A percentile compares a stretch with the other conserved stretches of the same genome.
phyloP scores from a whole-genome alignment of 192 early-diverging fungal species.

The Chytriomyces sp. region DNA sequence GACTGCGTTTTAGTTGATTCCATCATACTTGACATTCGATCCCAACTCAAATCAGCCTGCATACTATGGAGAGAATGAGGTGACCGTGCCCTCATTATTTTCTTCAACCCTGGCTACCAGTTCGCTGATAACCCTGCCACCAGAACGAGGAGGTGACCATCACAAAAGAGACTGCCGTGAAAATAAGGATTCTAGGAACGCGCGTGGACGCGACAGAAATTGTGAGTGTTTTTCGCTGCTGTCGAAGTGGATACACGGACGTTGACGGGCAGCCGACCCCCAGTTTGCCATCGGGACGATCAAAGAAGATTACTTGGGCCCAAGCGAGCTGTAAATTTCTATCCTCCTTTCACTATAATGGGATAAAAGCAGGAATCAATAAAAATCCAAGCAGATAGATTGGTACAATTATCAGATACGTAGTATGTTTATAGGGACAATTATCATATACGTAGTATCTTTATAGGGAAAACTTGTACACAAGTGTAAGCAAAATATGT shows the following conservation, averaged over 20 bases:
- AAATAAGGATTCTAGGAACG: constrained; percentile 88
- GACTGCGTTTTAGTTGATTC: constrained; percentile 79
- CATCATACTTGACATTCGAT: constrained; percentile 88
- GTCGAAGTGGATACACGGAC: constrained; percentile 12
- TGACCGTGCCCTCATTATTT: background rate
- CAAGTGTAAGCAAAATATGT: too few species aligned
- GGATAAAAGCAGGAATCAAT: too few species aligned
- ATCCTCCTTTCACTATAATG: too few species aligned
- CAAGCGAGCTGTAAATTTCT: too few species aligned
- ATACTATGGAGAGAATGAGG: constrained; percentile 77
- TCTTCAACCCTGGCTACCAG: background rate
- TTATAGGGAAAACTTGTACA: too few species aligned
- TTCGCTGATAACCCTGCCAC: background rate
- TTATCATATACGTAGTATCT: too few species aligned
- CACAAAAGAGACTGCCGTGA: constrained; percentile 82
- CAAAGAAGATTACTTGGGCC: constrained; percentile 94
- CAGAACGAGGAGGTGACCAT: constrained; percentile 56
- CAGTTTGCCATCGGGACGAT: constrained; percentile 95
- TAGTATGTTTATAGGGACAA: too few species aligned
- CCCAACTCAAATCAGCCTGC: constrained; percentile 83
- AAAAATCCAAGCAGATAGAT: too few species aligned
- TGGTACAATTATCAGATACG: too few species aligned
- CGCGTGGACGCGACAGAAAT: constrained; percentile 91
- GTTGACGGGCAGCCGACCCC: background rate
- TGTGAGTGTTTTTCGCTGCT: constrained; percentile 55